These are phyloP conservation scores for Mycocentrospora acerina DNA, from an alignment of 2,329 filamentous ascomycete genomes.

Conservation along the genomic window DNA sequence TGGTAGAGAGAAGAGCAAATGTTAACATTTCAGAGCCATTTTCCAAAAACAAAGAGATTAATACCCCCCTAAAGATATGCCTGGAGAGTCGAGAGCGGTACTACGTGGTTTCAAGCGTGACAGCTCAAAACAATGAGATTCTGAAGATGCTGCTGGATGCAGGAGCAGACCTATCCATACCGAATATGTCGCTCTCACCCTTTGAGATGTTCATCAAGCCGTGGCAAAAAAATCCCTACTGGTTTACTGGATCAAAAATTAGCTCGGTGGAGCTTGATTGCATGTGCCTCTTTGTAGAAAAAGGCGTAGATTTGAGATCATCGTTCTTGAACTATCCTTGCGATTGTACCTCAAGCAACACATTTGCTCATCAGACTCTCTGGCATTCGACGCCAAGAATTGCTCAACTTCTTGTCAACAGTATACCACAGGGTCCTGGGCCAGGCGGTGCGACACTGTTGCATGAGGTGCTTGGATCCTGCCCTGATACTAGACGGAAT, in stretches of 20 bases:
- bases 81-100: conserved; percentile 22
- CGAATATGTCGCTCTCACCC: conserved; percentile 2
- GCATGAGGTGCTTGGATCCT: conserved; percentile 32
- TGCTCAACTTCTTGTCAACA: conserved; percentile 27
- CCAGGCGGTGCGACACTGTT: conserved; percentile 24
- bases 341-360: conserved; percentile 13
- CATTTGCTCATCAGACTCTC: conserved; percentile 34
- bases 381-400: conserved; percentile 35
- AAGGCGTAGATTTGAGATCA: conserved; percentile 24
- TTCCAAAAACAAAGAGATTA: conserved; percentile 4
- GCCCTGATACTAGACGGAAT: conserved; percentile 34
- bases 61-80: conserved; percentile 31
- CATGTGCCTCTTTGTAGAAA: conserved; percentile 26
- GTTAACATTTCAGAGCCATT: conserved; percentile 23
- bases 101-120: conserved; percentile 14
- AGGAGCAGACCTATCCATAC: conserved; percentile 25
- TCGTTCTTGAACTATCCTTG: conserved; percentile 28
- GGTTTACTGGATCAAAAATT: conserved; percentile 25
- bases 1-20: conserved; percentile 31
- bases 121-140: conserved; percentile 24
- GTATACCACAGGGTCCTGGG: conserved; percentile 6
- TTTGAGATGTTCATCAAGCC: conserved; percentile 33
- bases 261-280: conserved; percentile 26
- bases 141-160: conserved; percentile 33
- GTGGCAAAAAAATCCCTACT: conserved; percentile 27